Evolutionary conservation across 768 basidiomycete genomes (phyloP).

Genomic region (Fibroporia radiculosa): DNA sequence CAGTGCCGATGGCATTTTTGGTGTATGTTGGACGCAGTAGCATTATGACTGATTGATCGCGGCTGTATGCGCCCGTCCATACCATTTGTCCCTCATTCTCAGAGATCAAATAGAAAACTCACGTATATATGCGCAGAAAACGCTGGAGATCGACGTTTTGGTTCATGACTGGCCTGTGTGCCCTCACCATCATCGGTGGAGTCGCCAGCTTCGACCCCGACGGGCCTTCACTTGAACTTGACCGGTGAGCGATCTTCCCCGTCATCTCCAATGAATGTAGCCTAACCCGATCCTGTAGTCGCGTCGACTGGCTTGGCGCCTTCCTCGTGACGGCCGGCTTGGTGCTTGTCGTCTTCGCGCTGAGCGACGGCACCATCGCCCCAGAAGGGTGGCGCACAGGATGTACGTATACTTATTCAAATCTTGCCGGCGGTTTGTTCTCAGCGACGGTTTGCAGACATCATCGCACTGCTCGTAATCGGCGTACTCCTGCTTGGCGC

Average conservation of each 20-base stretch:
- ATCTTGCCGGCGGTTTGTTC: too few relatives aligned
- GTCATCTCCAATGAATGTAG: slow-evolving; percentile 22
- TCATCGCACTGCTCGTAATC: slow-evolving; percentile 59
- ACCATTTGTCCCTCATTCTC: background rate
- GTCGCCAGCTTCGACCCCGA: slow-evolving; percentile 59
- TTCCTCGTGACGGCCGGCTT: slow-evolving; percentile 56
- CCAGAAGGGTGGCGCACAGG: slow-evolving; percentile 52
- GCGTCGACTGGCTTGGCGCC: slow-evolving; percentile 77
- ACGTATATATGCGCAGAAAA: slow-evolving; percentile 4
- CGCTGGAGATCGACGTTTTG: slow-evolving; percentile 69
- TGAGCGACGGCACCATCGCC: slow-evolving; percentile 59
- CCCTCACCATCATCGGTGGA: slow-evolving; percentile 44
- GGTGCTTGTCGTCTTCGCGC: slow-evolving; percentile 63
- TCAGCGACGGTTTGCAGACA: slow-evolving; percentile 53
- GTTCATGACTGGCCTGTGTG: slow-evolving; percentile 49
- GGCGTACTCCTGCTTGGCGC: slow-evolving; percentile 45
- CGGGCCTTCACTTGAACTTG: slow-evolving; percentile 20
- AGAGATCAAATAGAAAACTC: background rate
- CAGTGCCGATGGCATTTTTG: background rate
- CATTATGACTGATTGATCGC: background rate
- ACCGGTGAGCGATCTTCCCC: slow-evolving; percentile 10
- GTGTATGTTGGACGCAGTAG: background rate
- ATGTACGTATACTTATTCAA: slow-evolving; percentile 37
- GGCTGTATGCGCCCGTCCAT: too few relatives aligned
- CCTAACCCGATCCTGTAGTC: slow-evolving; percentile 21